Percentiles rank a stretch among this genome's conserved stretches.
phyloP scores from a whole-genome alignment of 495 filamentous ascomycete species.

The Podospora appendiculata region DNA sequence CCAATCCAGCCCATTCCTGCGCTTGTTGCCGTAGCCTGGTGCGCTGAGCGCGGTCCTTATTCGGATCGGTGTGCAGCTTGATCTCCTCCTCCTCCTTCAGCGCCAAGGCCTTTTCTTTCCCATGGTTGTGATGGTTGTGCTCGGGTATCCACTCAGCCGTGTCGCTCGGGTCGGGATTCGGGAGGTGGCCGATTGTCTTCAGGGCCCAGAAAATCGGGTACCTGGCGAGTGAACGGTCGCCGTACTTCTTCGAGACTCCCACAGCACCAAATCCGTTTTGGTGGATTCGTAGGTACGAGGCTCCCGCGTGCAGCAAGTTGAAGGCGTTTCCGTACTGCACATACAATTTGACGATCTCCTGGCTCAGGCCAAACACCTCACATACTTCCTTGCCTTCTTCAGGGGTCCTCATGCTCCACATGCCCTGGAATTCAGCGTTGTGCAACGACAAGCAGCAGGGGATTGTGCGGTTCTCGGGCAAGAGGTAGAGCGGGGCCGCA shows the following conservation, averaged over 20 bases:
- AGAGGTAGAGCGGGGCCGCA: conserved; percentile 57
- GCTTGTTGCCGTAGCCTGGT: conserved; percentile 54
- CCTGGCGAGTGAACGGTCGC: conserved; percentile 63
- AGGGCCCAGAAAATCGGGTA: conserved; percentile 77
- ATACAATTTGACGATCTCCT: conserved; percentile 41
- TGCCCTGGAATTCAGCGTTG: conserved; percentile 62
- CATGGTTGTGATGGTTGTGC: not conserved
- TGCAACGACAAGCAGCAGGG: conserved; percentile 43
- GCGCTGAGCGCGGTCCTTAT: conserved; percentile 18
- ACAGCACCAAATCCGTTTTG: conserved; percentile 60
- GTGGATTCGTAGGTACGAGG: conserved; percentile 60
- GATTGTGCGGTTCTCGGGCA: conserved; percentile 43
- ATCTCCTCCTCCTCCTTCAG: conserved; percentile 40
- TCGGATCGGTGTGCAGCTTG: conserved; percentile 47
- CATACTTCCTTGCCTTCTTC: conserved; percentile 60
- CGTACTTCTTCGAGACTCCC: conserved; percentile 68
- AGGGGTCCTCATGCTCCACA: conserved; percentile 61
- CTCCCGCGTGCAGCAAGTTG: conserved; percentile 63
- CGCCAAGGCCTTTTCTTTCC: not conserved
- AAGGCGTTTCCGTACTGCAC: conserved; percentile 59
- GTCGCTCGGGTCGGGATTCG: conserved; percentile 68
- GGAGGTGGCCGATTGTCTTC: conserved; percentile 60
- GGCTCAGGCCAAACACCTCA: conserved; percentile 54
- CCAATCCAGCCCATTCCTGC: conserved; percentile 65
- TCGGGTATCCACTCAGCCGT: conserved; percentile 55